Conservation (phyloP, 352 stramenopile species). For the Pythium diclinum region DNA sequence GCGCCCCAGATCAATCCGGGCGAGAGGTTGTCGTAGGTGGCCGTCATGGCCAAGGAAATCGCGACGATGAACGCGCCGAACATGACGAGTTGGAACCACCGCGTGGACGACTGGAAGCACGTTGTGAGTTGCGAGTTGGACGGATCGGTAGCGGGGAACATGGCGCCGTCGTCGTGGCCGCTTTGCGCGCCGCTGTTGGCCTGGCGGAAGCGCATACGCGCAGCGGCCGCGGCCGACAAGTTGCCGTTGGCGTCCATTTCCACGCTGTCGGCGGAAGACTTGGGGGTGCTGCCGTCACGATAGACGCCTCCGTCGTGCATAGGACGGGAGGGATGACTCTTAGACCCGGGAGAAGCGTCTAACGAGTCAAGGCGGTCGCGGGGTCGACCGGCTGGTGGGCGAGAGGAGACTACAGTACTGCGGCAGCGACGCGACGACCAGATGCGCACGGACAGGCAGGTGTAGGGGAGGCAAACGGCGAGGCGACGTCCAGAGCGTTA, state of each 20-base stretch:
- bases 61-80: constrained; percentile 69
- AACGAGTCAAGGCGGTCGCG: not conserved
- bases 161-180: not conserved
- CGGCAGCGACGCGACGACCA: not conserved
- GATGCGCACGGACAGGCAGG: not conserved
- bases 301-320: constrained; percentile 17
- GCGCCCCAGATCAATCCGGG: constrained; percentile 83
- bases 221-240: not conserved
- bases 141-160: not conserved
- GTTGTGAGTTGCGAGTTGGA: constrained; percentile 30
- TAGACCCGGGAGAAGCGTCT: not conserved
- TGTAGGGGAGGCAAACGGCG: not conserved
- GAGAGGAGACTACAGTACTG: too few relatives aligned
- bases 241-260: constrained; percentile 1
- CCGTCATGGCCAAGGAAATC: constrained; percentile 54
- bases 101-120: constrained; percentile 73
- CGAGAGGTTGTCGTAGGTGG: constrained; percentile 73
- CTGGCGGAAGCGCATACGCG: constrained; percentile 7
- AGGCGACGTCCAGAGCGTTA: not conserved
- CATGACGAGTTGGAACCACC: constrained; percentile 85
- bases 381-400: not conserved
- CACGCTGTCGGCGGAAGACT: constrained; percentile 13
- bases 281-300: constrained; percentile 22
- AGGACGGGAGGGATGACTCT: constrained; percentile 1
- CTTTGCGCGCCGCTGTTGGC: not conserved